Percentiles rank a stretch among this genome's conserved stretches.
Conservation (phyloP, 352 stramenopile species). For the Phytophthora parvispora region DNA sequence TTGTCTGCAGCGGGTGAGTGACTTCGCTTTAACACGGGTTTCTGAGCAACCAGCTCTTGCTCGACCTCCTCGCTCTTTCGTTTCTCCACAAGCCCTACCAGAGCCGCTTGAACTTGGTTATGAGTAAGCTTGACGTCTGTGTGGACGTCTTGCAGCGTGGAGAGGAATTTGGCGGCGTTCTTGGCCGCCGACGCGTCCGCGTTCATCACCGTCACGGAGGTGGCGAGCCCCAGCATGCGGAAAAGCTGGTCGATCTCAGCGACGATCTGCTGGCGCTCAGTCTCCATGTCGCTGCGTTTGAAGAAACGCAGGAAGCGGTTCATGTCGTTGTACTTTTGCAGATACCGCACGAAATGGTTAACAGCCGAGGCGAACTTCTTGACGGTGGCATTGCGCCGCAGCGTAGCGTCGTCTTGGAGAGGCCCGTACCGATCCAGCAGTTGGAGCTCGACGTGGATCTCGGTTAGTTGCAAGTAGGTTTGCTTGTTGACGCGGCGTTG, state of each 20-base stretch:
- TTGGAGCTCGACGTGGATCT: conserved; percentile 33
- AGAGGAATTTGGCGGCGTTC: conserved; percentile 29
- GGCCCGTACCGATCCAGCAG: conserved; percentile 20
- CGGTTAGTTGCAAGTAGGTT: conserved; percentile 27
- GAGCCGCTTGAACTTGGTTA: conserved; percentile 24
- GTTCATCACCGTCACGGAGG: conserved; percentile 30
- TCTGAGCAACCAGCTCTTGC: conserved; percentile 14
- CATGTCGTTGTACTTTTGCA: conserved; percentile 29
- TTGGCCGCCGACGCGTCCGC: conserved; percentile 9
- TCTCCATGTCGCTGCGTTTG: conserved; percentile 37
- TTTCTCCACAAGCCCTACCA: conserved; percentile 25
- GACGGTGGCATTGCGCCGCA: conserved; percentile 21
- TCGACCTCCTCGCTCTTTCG: conserved; percentile 20
- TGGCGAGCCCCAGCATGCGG: conserved; percentile 42
- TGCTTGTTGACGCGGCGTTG: conserved; percentile 27
- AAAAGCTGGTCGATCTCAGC: conserved; percentile 50
- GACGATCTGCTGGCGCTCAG: conserved; percentile 26
- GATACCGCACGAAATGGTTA: conserved; percentile 16
- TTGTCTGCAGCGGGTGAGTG: conserved; percentile 13
- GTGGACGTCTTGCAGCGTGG: conserved; percentile 28
- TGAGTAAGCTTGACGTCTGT: conserved; percentile 29
- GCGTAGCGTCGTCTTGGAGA: conserved; percentile 21
- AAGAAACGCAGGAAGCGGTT: conserved; percentile 29
- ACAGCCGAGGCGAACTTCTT: conserved; percentile 27
- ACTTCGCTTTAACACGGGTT: conserved; percentile 16